A percentile compares a stretch with the other conserved stretches of the same genome.
These are phyloP conservation scores for Lentithecium fluviatile DNA, from an alignment of 495 filamentous ascomycete genomes.

Conservation along the genomic window DNA sequence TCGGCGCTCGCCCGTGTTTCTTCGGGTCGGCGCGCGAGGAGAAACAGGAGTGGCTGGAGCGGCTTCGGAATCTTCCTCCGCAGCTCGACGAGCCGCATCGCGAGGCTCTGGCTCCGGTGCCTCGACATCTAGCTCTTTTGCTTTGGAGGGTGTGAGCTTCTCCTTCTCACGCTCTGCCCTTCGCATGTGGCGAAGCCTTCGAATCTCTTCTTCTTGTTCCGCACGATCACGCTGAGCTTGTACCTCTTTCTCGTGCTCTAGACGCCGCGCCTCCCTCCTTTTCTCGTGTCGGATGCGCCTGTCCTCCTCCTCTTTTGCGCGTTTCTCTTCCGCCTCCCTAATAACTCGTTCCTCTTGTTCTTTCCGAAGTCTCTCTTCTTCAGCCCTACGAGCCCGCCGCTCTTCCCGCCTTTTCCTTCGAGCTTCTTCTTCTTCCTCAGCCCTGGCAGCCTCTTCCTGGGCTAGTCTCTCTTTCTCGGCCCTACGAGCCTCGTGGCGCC, in stretches of 20 bases:
- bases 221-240: conserved; percentile 3
- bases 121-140: conserved; percentile 5
- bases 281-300: not conserved
- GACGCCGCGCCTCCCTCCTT: conserved; percentile 12
- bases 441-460: conserved; percentile 59
- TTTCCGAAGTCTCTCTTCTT: not conserved
- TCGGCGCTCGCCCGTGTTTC: conserved; percentile 26
- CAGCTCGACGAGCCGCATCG: conserved; percentile 34
- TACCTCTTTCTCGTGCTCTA: conserved; percentile 12
- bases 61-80: conserved; percentile 27
- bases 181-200: conserved; percentile 20
- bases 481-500: conserved; percentile 13
- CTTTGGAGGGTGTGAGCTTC: conserved; percentile 1
- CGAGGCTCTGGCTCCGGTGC: conserved; percentile 7
- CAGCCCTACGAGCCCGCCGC: not conserved
- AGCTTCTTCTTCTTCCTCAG: conserved; percentile 45
- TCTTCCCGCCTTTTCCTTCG: conserved; percentile 45
- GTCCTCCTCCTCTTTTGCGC: not conserved
- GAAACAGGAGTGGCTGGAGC: conserved; percentile 23
- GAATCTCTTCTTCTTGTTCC: conserved; percentile 13
- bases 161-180: conserved; percentile 22
- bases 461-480: conserved; percentile 14
- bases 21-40: conserved; percentile 14
- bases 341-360: not conserved
- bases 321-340: conserved; percentile 5